These are phyloP conservation scores for Eucalyptus microcorys DNA, from an alignment of 345 rosid genomes.

Conservation along the genomic window DNA sequence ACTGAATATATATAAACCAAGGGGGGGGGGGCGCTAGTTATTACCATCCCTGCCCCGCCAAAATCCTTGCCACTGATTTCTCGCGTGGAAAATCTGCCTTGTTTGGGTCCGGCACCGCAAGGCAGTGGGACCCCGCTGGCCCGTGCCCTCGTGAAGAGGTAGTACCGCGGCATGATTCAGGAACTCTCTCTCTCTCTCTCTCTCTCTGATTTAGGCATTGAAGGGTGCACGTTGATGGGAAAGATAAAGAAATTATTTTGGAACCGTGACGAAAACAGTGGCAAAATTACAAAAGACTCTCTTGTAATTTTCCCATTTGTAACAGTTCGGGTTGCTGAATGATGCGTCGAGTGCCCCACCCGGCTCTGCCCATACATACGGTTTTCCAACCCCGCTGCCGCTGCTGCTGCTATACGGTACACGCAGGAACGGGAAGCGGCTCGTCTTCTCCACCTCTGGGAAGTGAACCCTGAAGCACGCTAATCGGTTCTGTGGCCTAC, in stretches of 20 bases:
- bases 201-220: background rate
- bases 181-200: background rate
- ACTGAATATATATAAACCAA: too few relatives aligned
- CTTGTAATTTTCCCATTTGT: background rate
- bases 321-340: background rate
- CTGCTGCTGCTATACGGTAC: background rate
- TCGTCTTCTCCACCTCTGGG: background rate
- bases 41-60: background rate
- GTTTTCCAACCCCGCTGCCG: background rate
- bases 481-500: background rate
- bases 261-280: background rate
- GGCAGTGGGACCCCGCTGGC: background rate
- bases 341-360: background rate
- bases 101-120: background rate
- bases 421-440: background rate
- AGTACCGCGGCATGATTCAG: background rate
- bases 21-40: too few relatives aligned
- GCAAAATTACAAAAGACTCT: background rate
- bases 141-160: background rate
- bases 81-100: background rate
- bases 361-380: background rate
- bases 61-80: background rate
- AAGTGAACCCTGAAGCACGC: background rate
- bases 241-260: background rate
- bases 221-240: background rate